A percentile compares a stretch with the other conserved stretches of the same genome.
These are phyloP conservation scores for Dendrostoma leiphaemia DNA, from an alignment of 2,329 filamentous ascomycete species.

Conservation along the genomic window DNA sequence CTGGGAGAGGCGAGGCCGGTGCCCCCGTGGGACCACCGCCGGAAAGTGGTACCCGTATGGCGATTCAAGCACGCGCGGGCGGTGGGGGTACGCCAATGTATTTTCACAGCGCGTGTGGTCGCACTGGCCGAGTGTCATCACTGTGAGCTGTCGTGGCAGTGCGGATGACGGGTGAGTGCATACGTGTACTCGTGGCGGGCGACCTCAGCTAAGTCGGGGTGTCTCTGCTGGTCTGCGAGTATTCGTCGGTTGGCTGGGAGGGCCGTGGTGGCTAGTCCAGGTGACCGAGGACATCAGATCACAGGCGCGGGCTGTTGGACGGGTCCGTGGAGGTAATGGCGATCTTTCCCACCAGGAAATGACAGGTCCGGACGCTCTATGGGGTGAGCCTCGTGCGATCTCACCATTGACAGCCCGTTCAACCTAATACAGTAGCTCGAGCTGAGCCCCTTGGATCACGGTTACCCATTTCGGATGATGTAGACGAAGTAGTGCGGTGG, in stretches of 20 bases:
- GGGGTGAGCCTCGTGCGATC: neutral
- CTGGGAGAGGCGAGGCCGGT: constrained; percentile 15
- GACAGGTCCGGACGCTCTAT: neutral
- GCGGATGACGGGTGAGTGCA: no score
- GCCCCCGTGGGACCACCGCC: neutral
- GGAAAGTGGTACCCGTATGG: no score
- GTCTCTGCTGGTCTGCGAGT: neutral
- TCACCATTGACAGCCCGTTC: neutral
- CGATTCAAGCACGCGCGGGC: no score
- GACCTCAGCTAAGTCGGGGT: neutral
- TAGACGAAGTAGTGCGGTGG: neutral
- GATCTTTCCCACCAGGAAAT: neutral
- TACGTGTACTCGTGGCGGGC: neutral
- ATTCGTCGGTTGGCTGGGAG: neutral
- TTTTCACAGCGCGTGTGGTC: no score
- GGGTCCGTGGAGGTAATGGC: neutral
- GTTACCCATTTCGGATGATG: neutral
- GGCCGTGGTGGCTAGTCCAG: neutral
- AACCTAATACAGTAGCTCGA: neutral
- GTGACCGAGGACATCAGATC: neutral
- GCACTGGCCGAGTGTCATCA: no score
- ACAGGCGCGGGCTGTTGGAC: neutral
- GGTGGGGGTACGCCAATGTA: no score
- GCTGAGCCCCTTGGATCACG: neutral
- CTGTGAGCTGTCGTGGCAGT: no score